These are phyloP conservation scores for Phtheirospermum japonicum DNA, from an alignment of 257 asterid genomes.

Conservation along the genomic window DNA sequence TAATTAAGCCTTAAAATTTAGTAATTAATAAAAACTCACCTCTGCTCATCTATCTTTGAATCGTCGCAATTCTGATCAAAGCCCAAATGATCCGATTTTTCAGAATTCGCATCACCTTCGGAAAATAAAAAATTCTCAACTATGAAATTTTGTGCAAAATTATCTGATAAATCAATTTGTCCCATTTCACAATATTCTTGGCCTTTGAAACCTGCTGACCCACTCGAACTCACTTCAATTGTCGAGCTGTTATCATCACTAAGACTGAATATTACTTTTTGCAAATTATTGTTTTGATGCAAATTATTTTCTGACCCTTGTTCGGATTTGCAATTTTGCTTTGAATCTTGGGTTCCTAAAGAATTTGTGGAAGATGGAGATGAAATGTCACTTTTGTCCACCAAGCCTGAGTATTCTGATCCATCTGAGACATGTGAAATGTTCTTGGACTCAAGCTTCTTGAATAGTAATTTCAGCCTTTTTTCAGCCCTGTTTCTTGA, in stretches of 20 bases:
- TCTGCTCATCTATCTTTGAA: slow-evolving; percentile 39
- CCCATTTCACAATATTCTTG: slow-evolving; percentile 22
- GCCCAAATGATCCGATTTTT: slow-evolving; percentile 17
- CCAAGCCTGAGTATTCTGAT: slow-evolving; percentile 37
- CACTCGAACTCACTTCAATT: slow-evolving; percentile 15
- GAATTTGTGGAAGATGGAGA: slow-evolving; percentile 43
- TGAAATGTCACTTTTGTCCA: slow-evolving; percentile 46
- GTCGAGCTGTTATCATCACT: slow-evolving; percentile 17
- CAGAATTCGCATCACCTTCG: slow-evolving; percentile 13
- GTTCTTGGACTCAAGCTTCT: slow-evolving; percentile 61
- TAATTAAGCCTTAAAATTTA: background rate
- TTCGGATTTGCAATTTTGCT: slow-evolving; percentile 5
- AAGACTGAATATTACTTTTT: slow-evolving; percentile 11
- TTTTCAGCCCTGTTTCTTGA: slow-evolving; percentile 80
- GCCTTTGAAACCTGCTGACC: background rate
- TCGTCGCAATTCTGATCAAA: slow-evolving; percentile 26
- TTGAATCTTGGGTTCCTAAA: slow-evolving; percentile 29
- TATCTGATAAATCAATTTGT: background rate
- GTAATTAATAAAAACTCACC: slow-evolving; percentile 24
- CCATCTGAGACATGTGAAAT: slow-evolving; percentile 44
- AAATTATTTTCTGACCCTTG: slow-evolving; percentile 7
- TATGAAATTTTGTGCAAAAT: background rate
- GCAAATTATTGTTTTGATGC: slow-evolving; percentile 21
- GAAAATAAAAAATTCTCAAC: slow-evolving; percentile 3
- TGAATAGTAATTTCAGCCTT: slow-evolving; percentile 51